Base-by-base conservation (phyloP, 768 basidiomycete species). In the Krasilnikovozyma curviuscula region DNA sequence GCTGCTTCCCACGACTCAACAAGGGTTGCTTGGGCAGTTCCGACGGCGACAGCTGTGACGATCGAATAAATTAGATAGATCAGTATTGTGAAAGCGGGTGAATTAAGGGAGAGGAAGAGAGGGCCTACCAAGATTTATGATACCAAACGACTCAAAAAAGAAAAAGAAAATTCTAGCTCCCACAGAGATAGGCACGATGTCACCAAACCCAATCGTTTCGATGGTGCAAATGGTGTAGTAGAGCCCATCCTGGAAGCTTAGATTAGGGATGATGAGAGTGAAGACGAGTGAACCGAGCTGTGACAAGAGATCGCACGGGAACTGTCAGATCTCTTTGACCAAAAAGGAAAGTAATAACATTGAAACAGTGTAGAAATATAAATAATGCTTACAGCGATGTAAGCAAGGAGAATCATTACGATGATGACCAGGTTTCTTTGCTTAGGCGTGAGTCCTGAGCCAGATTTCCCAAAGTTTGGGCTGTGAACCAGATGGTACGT, bases 341-440 rank as follows among this genome's bases (percentile, higher is more conserved):
- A 13, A 5, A 9, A 14, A n/a, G 16, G 21, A 18, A 21, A 3
- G 23, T 9, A 16, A 23, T 21, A 16, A n/a, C n/a, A 32, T 24
- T 18, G 6, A 13, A n/a, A n/a, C n/a, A n/a, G n/a, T n/a, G n/a
- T n/a, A n/a, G n/a, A n/a, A n/a, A n/a, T n/a, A n/a, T n/a, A n/a
- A n/a, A n/a, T n/a, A n/a, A n/a, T n/a, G n/a, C 33, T 39, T 12
- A 33, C 25, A 0, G 78, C 80, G 50, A 85, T 68, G 59, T 83
- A 85, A 49, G 68, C 68, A 21, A 86, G 68, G 1, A 88, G 66
- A 14, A 77, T 59, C 55, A 88, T 86, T 48, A 80, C 74, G 30
- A 81, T 73, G 49, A 86, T 78, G 28, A 79, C 73, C n/a, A 86
- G 71, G 4, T 57, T 73, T 4, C 83, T 73, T 56, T 86, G 84